Evolutionary conservation across 805 yeast species (phyloP), one percentile per base, ranked within the genome.

Genomic region (Kodamaea kaohsiungensis): DNA sequence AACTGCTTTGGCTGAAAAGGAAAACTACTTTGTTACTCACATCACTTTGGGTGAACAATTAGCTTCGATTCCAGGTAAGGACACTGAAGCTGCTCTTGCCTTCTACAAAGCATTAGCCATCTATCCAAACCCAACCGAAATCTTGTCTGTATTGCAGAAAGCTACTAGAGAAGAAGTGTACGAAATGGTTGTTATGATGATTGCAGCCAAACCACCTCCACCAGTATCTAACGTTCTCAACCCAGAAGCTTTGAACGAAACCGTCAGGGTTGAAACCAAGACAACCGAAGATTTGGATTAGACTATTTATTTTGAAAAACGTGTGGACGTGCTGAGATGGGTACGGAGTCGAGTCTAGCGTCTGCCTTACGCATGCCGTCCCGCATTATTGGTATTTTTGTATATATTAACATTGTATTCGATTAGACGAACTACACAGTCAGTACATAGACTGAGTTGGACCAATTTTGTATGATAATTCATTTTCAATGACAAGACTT

Each of bases 61-160:
- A 62, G 83, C 90, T 59, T 77, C 82, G 59, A 66, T 75, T 35
- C 85, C 88, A 57, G 87, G 86, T 59, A 80, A 82, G 61, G 90
- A 88, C 70, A 73, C 88, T 59, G 90, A 87, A 56, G 87, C 98
- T 46, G 98, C 99, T 39, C 78, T 92, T 61, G 82, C 87, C 61
- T 95, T 91, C 81, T 95, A 95, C 83, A 89, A 90, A 72, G 98
- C 98, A 12, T 80, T 95, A 67, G 83, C 90, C 43, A 92, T 91
- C 49, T 93, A 92, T 72, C 98, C 99, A 57, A 87, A 88, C 71
- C 99, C 99, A 56, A 87, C 96, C 53, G 97, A 91, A 65, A 84
- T 95, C 63, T 80, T 95, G 68, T 88, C 87, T 50, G 86, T 93
- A 64, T 93, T 90, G 76, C 97, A 93, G 78, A 88, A 88, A 78